These are phyloP conservation scores for Blastocystis sp. DNA, from an alignment of 352 stramenopile species.

Conservation along the genomic window DNA sequence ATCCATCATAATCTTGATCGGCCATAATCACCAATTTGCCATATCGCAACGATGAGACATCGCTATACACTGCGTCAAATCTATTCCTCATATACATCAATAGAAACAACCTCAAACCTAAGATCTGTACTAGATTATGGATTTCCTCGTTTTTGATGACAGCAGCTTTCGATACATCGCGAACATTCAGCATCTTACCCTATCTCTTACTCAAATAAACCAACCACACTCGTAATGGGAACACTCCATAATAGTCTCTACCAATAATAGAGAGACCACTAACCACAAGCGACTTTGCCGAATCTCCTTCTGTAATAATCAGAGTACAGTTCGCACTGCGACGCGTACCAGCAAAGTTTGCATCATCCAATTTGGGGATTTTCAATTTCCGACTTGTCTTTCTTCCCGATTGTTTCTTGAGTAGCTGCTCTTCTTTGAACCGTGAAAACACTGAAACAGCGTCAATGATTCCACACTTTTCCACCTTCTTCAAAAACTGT, in stretches of 20 bases:
- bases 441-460: conserved; percentile 80
- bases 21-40: conserved; percentile 97
- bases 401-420: conserved; percentile 77
- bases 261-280: conserved; percentile 88
- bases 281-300: conserved; percentile 91
- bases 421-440: conserved; percentile 81
- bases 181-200: conserved; percentile 97
- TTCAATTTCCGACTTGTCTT: conserved; percentile 77
- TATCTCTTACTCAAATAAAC: not conserved
- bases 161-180: conserved; percentile 89
- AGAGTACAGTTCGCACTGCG: conserved; percentile 82
- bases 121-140: conserved; percentile 88
- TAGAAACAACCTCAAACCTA: conserved; percentile 87
- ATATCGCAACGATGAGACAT: conserved; percentile 74
- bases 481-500: conserved; percentile 64
- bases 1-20: conserved; percentile 97
- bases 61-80: conserved; percentile 62
- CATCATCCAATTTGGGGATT: conserved; percentile 94
- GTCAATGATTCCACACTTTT: conserved; percentile 76
- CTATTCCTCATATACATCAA: conserved; percentile 75
- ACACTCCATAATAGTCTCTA: conserved; percentile 90
- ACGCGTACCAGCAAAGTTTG: conserved; percentile 84
- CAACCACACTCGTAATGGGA: conserved; percentile 75
- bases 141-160: conserved; percentile 94
- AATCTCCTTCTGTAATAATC: conserved; percentile 98